Conservation (phyloP, 1,284 basidiomycete genomes). For the Puccinia coronata region DNA sequence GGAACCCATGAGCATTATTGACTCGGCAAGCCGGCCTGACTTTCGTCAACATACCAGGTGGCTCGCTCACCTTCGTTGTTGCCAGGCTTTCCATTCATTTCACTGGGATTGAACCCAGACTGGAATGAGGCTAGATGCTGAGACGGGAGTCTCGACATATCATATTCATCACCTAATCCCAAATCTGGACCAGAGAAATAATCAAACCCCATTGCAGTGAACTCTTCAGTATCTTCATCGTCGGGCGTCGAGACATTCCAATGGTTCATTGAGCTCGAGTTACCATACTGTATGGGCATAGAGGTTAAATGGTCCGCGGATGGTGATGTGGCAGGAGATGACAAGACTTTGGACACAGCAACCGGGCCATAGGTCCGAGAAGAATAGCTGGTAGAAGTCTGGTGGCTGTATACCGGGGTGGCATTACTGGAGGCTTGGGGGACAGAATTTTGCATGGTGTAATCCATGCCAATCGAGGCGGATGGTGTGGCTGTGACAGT, state of each 20-base stretch:
- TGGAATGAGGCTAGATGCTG: constrained; percentile 29
- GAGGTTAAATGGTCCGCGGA: constrained; percentile 1
- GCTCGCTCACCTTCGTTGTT: constrained; percentile 47
- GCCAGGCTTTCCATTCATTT: constrained; percentile 8
- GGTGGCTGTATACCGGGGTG: constrained; percentile 46
- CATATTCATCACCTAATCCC: constrained; percentile 43
- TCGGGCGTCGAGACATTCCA: constrained; percentile 26
- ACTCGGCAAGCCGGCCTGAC: constrained; percentile 23
- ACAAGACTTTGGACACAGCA: constrained; percentile 20
- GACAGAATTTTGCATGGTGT: constrained; percentile 61
- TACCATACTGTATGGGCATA: constrained; percentile 25
- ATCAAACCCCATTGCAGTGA: constrained; percentile 50
- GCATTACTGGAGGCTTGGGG: constrained; percentile 52
- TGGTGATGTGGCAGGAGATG: constrained; percentile 22
- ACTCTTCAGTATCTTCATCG: constrained; percentile 50
- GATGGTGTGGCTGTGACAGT: constrained; percentile 35
- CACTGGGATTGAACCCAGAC: constrained; percentile 33
- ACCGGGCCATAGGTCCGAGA: constrained; percentile 45
- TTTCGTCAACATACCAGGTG: constrained; percentile 34
- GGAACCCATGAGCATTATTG: constrained; percentile 40
- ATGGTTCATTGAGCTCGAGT: constrained; percentile 28
- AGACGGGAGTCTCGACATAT: constrained; percentile 34
- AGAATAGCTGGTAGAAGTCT: constrained; percentile 45
- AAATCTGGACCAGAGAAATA: constrained; percentile 48
- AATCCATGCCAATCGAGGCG: constrained; percentile 58